A percentile compares a stretch with the other conserved stretches of the same genome.
Conservation (phyloP, 257 asterid species). For the Plantago major region DNA sequence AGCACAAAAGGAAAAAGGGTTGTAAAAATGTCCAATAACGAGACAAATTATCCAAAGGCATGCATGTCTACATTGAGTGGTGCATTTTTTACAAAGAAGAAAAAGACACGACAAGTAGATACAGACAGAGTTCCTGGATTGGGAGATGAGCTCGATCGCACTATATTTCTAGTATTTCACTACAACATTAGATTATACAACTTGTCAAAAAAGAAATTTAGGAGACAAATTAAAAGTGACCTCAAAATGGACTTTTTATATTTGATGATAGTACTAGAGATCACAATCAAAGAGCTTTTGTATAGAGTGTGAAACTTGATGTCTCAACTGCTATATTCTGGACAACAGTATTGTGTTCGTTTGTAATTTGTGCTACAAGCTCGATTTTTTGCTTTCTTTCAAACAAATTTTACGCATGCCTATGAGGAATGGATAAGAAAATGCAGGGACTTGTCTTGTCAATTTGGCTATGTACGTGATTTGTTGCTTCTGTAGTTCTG, state of each 20-base stretch:
- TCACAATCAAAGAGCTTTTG: too few species aligned
- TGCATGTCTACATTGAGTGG: conserved; percentile 20
- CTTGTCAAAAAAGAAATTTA: not conserved
- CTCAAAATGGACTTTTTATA: conserved; percentile 18
- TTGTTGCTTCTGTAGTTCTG: conserved; percentile 25
- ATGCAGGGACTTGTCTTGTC: conserved; percentile 37
- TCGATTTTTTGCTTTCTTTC: conserved; percentile 11
- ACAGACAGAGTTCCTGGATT: conserved; percentile 38
- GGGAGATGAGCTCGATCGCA: conserved; percentile 24
- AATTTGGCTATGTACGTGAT: conserved; percentile 25
- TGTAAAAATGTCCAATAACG: not conserved
- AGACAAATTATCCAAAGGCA: conserved; percentile 10
- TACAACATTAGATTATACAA: conserved; percentile 16
- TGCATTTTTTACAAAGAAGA: conserved; percentile 12
- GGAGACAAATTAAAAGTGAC: conserved; percentile 22
- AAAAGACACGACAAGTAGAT: conserved; percentile 31
- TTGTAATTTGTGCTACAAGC: conserved; percentile 18
- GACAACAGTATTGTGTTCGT: not conserved
- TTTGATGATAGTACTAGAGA: conserved; percentile 8
- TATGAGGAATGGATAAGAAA: conserved; percentile 21
- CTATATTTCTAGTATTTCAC: conserved; percentile 26
- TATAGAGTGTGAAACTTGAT: too few species aligned
- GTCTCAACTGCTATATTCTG: too few species aligned
- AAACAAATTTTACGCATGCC: conserved; percentile 34
- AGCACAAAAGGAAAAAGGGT: not conserved